phyloP scores from a whole-genome alignment of 495 filamentous ascomycete genomes.

The Aspergillus hancockii region DNA sequence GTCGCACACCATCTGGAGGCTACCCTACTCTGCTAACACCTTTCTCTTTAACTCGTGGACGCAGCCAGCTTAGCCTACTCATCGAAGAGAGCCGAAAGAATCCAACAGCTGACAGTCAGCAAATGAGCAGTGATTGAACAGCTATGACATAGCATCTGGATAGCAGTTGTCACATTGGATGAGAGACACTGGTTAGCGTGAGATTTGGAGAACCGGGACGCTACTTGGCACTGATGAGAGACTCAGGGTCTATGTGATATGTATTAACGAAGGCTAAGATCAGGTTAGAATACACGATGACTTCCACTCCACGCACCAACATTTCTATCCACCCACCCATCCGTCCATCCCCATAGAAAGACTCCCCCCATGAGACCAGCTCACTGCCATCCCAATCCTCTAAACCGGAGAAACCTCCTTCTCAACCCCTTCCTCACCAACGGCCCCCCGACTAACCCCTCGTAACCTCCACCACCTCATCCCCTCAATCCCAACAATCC shows the following conservation, averaged over 20 bases:
- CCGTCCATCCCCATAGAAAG: too few relatives aligned
- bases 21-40: constrained; percentile 1
- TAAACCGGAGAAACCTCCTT: constrained; percentile 3
- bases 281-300: neutral
- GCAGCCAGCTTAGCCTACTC: constrained; percentile 23
- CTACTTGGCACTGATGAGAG: neutral
- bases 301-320: neutral
- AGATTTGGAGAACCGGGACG: neutral
- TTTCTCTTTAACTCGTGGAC: constrained; percentile 13
- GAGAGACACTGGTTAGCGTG: neutral
- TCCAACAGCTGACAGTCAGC: neutral
- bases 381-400: neutral
- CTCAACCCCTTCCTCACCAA: constrained; percentile 4
- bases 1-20: neutral
- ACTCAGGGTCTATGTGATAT: constrained; percentile 1
- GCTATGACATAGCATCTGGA: neutral
- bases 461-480: constrained; percentile 38
- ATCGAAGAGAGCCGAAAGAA: constrained; percentile 19
- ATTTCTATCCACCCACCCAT: neutral
- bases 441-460: constrained; percentile 11
- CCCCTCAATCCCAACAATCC: constrained; percentile 48
- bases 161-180: neutral
- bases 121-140: neutral
- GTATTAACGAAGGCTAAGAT: neutral
- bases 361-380: neutral